Conservation (phyloP, 129 eudicot species). For the sunflower (Helianthus annuus) region DNA sequence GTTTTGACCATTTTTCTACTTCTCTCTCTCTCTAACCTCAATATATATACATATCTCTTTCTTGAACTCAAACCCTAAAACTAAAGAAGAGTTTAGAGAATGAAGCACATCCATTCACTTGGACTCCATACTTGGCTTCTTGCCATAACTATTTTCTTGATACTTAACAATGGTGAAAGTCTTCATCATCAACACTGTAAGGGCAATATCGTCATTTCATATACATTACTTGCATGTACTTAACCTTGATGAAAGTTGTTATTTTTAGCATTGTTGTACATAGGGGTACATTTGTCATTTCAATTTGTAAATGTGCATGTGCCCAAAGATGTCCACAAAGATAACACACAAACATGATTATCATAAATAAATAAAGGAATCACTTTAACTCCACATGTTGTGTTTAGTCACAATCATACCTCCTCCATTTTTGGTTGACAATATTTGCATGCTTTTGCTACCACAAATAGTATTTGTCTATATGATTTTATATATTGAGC, state of each 20-base stretch:
- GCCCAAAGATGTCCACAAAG: background rate
- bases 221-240: slow-evolving; percentile 28
- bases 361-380: background rate
- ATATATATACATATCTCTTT: background rate
- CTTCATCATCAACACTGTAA: slow-evolving; percentile 44
- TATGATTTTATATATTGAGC: too few species aligned
- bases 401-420: too few species aligned
- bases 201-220: slow-evolving; percentile 6
- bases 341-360: background rate
- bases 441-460: too few species aligned
- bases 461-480: too few species aligned
- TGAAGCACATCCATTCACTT: slow-evolving; percentile 33
- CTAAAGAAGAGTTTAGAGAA: slow-evolving; percentile 20
- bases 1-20: slow-evolving; percentile 20
- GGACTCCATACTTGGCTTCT: slow-evolving; percentile 28
- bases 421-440: too few species aligned
- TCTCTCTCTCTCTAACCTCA: background rate
- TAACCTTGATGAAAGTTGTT: slow-evolving; percentile 3
- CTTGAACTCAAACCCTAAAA: background rate
- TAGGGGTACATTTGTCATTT: background rate
- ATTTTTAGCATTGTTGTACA: too few species aligned
- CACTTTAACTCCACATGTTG: background rate
- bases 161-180: slow-evolving; percentile 35
- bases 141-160: slow-evolving; percentile 32
- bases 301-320: background rate